Base-by-base conservation (phyloP, 2,329 filamentous ascomycete species). In the Plectosphaerella plurivora region DNA sequence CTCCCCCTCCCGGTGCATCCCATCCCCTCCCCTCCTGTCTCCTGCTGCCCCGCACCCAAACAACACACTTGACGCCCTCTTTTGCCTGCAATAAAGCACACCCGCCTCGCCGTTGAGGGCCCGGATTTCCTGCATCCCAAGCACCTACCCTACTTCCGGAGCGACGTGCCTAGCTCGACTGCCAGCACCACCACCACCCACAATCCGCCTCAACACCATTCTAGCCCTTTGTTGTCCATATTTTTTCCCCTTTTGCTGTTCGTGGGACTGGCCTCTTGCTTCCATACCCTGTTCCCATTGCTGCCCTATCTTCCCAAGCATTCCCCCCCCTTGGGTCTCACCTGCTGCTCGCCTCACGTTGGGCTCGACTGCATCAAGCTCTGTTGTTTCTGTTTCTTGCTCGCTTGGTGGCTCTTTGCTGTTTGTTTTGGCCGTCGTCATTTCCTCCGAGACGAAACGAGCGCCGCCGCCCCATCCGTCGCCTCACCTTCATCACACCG, bases 51-150 rank as follows among this genome's bases (percentile, higher is more conserved):
- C 76, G 73, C 77, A 77, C 73, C 24, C 37, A 70, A 73, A 68
- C 65, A 69, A 65, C 65, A 44, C 10, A 16, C 15, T 44, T 9
- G 28, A 33, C 28, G 28, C 28, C 28, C 36, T 33, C 10, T 67
- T 67, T 69, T 69, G 72, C 75, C 74, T 77, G 77, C 78, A 82
- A 83, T 83, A 84, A 83, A 84, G 74, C 76, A 82, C 78, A 80
- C 77, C 77, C 80, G 76, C 77, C 74, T 81, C 77, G 75, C 77
- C 71, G 71, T 76, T 72, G 74, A 74, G 78, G 75, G 73, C 74
- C 75, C 71, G 67, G 71, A 67, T 71, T 68, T 72, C 73, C 70
- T 74, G 73, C 73, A 75, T 53, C 49, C 67, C 70, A 65, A 66
- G 65, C 62, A 66, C 65, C 49, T 54, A 67, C 64, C 70, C 28